Evolutionary conservation across 805 yeast species (phyloP).

Genomic region (Myxozyma vanderwaltii): DNA sequence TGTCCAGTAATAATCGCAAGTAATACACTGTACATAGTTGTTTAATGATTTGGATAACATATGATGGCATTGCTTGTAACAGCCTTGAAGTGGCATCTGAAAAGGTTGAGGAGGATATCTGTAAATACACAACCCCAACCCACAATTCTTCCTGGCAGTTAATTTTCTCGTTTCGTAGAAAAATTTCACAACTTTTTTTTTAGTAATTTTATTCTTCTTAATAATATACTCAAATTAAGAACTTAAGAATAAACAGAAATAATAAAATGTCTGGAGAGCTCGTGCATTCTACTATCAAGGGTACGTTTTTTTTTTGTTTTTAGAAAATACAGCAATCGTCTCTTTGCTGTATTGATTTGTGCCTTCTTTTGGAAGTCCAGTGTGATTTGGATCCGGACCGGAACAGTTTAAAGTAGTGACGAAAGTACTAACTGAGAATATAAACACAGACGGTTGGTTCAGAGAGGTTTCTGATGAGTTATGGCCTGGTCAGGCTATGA

Average conservation of each 20-base stretch:
- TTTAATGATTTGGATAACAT: too few relatives aligned
- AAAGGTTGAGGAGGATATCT: too few relatives aligned
- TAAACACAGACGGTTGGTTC: constrained; percentile 82
- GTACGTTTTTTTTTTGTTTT: constrained; percentile 10
- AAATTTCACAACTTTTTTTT: background rate
- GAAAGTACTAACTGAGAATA: background rate
- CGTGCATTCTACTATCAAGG: constrained; percentile 37
- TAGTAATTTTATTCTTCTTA: background rate
- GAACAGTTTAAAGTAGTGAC: background rate
- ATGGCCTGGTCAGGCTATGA: constrained; percentile 99
- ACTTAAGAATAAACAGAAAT: background rate
- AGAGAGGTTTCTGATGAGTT: constrained; percentile 90
- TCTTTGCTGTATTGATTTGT: too few relatives aligned
- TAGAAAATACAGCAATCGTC: too few relatives aligned
- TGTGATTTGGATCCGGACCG: background rate
- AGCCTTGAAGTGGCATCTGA: too few relatives aligned
- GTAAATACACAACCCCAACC: too few relatives aligned
- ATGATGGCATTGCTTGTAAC: too few relatives aligned
- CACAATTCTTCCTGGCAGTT: too few relatives aligned
- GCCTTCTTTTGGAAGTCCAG: too few relatives aligned
- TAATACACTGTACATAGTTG: too few relatives aligned
- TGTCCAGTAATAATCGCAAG: too few relatives aligned
- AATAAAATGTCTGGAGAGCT: constrained; percentile 36
- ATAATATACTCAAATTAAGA: background rate
- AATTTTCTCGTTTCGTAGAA: background rate